Conservation (phyloP, 371 early-diverging fungal genomes). For the Smittium mucronatum region DNA sequence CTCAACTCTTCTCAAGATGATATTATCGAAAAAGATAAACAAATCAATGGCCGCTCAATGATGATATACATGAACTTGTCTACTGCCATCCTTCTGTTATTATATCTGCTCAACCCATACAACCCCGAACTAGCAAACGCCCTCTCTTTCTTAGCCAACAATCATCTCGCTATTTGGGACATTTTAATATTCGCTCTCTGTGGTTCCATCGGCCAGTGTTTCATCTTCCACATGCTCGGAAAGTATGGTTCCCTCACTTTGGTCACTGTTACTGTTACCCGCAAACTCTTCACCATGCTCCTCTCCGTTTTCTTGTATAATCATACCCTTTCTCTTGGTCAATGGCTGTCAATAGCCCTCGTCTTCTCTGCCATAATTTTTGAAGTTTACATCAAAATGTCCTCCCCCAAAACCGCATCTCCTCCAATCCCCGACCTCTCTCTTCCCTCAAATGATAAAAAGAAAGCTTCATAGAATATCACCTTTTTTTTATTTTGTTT, state of each 20-base stretch:
- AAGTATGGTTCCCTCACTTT: conserved; percentile 81
- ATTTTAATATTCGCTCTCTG: conserved; percentile 75
- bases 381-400: conserved; percentile 59
- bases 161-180: conserved; percentile 70
- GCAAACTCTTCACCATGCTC: conserved; percentile 93
- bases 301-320: conserved; percentile 80
- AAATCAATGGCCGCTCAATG: conserved; percentile 75
- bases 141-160: conserved; percentile 51
- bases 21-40: conserved; percentile 60
- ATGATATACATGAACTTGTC: conserved; percentile 94
- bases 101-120: conserved; percentile 56
- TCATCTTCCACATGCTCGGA: conserved; percentile 90
- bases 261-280: conserved; percentile 89
- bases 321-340: conserved; percentile 57
- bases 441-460: too few relatives aligned
- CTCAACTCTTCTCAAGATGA: conserved; percentile 97
- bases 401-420: too few relatives aligned
- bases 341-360: conserved; percentile 74
- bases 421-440: too few relatives aligned
- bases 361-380: conserved; percentile 79
- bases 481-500: too few relatives aligned
- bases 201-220: conserved; percentile 94
- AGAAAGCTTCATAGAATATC: too few relatives aligned
- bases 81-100: conserved; percentile 50
- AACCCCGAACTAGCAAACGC: conserved; percentile 70